These are phyloP conservation scores for Blastomyces gilchristii DNA, from an alignment of 2,329 filamentous ascomycete species.

Conservation along the genomic window DNA sequence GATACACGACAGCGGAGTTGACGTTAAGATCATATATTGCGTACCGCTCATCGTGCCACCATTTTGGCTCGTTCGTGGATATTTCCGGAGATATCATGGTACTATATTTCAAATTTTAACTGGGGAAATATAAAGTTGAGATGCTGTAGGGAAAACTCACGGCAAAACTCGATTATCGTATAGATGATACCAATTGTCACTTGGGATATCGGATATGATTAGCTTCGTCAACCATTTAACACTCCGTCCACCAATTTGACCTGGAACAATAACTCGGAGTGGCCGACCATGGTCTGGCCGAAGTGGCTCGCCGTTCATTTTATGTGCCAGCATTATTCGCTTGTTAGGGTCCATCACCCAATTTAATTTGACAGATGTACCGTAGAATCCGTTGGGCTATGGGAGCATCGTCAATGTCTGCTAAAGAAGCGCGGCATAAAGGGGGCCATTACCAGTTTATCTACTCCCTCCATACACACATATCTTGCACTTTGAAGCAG, in stretches of 20 bases:
- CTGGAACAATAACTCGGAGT: conserved; percentile 71
- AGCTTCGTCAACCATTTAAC: conserved; percentile 87
- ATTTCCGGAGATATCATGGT: conserved; percentile 77
- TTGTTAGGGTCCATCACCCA: conserved; percentile 77
- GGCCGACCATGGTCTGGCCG: conserved; percentile 79
- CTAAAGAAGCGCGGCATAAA: conserved; percentile 1
- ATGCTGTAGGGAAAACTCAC: conserved; percentile 23
- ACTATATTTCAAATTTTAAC: conserved; percentile 20
- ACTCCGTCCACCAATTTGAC: conserved; percentile 82
- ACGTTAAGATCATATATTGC: conserved; percentile 86
- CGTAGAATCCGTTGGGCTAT: conserved; percentile 75
- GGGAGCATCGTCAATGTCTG: conserved; percentile 15
- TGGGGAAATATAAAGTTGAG: conserved; percentile 4
- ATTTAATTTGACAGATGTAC: conserved; percentile 75
- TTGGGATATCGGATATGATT: conserved; percentile 65
- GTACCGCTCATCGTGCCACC: conserved; percentile 83
- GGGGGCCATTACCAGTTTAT: conserved; percentile 49
- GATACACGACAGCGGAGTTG: conserved; percentile 73
- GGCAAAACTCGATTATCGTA: conserved; percentile 87
- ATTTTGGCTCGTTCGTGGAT: conserved; percentile 59
- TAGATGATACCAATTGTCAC: conserved; percentile 91
- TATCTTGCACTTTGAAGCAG: conserved; percentile 64
- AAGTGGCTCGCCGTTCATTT: conserved; percentile 78
- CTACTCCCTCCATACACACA: conserved; percentile 84
- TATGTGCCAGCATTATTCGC: conserved; percentile 78